A percentile compares a stretch with the other conserved stretches of the same genome.
phyloP scores from a whole-genome alignment of 208 protist species.

The Vickermania spadyakhi region DNA sequence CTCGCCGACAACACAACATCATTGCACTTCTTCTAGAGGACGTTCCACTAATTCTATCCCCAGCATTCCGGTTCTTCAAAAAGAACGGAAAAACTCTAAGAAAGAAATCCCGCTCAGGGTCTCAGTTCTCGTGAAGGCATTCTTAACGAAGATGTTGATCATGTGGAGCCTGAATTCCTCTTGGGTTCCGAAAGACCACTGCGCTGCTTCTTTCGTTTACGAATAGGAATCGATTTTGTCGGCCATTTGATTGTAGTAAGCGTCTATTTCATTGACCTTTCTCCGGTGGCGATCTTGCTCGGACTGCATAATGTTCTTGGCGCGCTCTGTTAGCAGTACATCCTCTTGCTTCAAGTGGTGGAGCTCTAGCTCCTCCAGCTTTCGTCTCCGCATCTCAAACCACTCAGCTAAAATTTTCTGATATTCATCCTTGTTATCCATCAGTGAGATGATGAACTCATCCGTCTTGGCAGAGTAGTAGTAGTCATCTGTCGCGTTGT shows the following conservation, averaged over 20 bases:
- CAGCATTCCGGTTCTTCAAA: too few relatives aligned
- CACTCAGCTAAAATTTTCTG: constrained; percentile 67
- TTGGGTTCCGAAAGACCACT: not conserved
- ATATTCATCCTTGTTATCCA: constrained; percentile 77
- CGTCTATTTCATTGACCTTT: constrained; percentile 56
- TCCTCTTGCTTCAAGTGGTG: constrained; percentile 63
- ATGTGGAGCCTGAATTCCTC: not conserved
- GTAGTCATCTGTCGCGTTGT: constrained; percentile 21
- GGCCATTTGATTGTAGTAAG: constrained; percentile 40
- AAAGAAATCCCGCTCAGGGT: too few relatives aligned
- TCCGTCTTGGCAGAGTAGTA: constrained; percentile 22
- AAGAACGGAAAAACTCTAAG: too few relatives aligned
- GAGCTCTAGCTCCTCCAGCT: constrained; percentile 70
- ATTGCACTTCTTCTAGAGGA: too few relatives aligned
- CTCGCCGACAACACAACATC: too few relatives aligned
- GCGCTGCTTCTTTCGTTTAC: not conserved
- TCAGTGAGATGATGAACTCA: constrained; percentile 28
- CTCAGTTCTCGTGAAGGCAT: too few relatives aligned
- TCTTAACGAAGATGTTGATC: too few relatives aligned
- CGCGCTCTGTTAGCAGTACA: constrained; percentile 33
- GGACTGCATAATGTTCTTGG: constrained; percentile 24
- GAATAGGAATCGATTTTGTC: constrained; percentile 11
- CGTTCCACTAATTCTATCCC: too few relatives aligned
- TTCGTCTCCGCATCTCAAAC: constrained; percentile 67
- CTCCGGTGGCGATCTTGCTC: constrained; percentile 61